Percentiles rank a stretch among this genome's conserved stretches.
Conservation (phyloP, 805 yeast genomes). For the Starmerella riodocensis region DNA sequence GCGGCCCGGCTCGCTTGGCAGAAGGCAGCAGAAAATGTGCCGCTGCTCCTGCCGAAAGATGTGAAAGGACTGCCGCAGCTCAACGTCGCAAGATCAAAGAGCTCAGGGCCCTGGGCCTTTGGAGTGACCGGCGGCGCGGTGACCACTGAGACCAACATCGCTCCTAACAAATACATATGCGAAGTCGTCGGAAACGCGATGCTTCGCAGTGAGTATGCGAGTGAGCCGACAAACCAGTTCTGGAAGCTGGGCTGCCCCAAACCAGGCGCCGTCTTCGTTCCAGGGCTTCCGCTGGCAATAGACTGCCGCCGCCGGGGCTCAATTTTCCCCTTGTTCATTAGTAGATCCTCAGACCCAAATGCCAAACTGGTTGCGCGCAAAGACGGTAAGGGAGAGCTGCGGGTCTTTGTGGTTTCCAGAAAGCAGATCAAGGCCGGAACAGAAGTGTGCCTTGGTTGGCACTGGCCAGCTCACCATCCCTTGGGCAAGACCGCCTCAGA, state of each 20-base stretch:
- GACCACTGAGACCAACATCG: conserved; percentile 42
- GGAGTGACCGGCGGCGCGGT: conserved; percentile 29
- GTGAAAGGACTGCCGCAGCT: neutral
- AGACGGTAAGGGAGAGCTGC: conserved; percentile 29
- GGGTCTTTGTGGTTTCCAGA: conserved; percentile 45
- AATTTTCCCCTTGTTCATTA: conserved; percentile 50
- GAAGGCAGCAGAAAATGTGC: neutral
- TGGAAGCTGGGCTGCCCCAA: conserved; percentile 55
- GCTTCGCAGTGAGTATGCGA: conserved; percentile 47
- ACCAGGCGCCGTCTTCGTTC: conserved; percentile 42
- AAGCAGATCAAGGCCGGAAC: conserved; percentile 47
- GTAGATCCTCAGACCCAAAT: conserved; percentile 68
- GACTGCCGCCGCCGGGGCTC: conserved; percentile 78
- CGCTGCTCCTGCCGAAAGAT: neutral
- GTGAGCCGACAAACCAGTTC: conserved; percentile 65
- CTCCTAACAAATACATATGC: conserved; percentile 36
- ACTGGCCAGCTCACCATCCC: conserved; percentile 75
- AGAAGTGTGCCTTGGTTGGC: conserved; percentile 75
- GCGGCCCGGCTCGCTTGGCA: conserved; percentile 2
- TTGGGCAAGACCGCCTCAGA: conserved; percentile 32
- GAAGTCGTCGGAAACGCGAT: conserved; percentile 67
- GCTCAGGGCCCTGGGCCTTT: conserved; percentile 2
- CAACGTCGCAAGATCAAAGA: conserved; percentile 1
- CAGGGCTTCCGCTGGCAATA: conserved; percentile 48
- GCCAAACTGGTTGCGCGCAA: conserved; percentile 43